Evolutionary conservation across 164 flowering plant genomes (phyloP), one percentile per base, ranked within the genome.

Genomic region (Liriodendron chinense): DNA sequence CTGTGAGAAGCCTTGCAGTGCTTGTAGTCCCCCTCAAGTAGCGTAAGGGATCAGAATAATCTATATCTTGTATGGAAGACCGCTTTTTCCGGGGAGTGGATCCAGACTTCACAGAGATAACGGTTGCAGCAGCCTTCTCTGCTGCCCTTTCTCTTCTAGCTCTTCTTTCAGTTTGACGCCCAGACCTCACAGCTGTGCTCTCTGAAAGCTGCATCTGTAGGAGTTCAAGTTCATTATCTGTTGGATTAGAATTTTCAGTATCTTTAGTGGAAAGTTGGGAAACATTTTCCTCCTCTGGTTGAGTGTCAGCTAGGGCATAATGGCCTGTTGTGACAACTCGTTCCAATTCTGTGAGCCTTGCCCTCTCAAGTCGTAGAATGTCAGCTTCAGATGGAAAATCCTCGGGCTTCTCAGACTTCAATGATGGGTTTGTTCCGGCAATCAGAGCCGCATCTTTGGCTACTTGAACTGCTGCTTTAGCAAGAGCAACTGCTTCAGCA

Each of bases 401-500:
- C 23, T 69, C 59, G 69, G 77, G 43, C 47, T 74, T 78, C 62
- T 80, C 86, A 59, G 76, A 68, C 66, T 74, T 82, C 18, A 65
- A 16, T 20, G 79, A 75, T 68, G 72, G 72, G 21, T 22, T 57
- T 74, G 22, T 74, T 10, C 77, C 74, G 65, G 77, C 77, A 87
- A 91, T 82, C 72, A 81, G 57, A 1, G 88, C 93, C 3, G 92
- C 95, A 76, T 86, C 91, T 78, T 87, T 87, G 56, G 99, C 97
- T 84, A 86, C 85, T 78, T 89, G 85, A 24, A 85, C 85, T 22
- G 99, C 97, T n/a, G 93, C 95, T 80, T 89, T 92, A 43, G 99
- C 98, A 63, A 96, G 83, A 77, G 97, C 89, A 79, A 96, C 83
- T 10, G 97, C 97, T 83, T 94, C 97, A 65, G 94, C 91, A 70